Conservation (phyloP, 768 basidiomycete species). For the Steccherinum ochraceum region DNA sequence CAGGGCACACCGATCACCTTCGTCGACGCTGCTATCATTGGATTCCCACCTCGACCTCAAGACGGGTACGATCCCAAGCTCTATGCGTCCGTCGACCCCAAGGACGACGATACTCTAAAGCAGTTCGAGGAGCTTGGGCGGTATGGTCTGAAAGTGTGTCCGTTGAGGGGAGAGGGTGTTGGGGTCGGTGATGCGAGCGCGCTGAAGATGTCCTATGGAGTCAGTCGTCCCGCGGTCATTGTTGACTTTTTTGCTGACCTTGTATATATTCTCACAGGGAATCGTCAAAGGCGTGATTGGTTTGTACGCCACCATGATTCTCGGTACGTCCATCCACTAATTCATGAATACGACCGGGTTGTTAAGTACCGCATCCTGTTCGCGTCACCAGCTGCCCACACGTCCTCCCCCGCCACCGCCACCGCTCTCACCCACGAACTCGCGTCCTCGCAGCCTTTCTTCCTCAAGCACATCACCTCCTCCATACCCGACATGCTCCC, state of each 20-base stretch:
- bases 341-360: neutral
- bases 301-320: slow-evolving; percentile 47
- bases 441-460: slow-evolving; percentile 35
- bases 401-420: slow-evolving; percentile 56
- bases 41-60: slow-evolving; percentile 46
- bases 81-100: slow-evolving; percentile 41
- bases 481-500: slow-evolving; percentile 44
- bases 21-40: slow-evolving; percentile 55
- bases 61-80: slow-evolving; percentile 45
- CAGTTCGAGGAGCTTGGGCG: slow-evolving; percentile 33
- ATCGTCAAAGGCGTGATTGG: slow-evolving; percentile 51
- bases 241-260: neutral
- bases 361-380: slow-evolving; percentile 1
- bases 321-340: slow-evolving; percentile 28
- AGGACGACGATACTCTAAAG: slow-evolving; percentile 27
- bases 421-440: slow-evolving; percentile 47
- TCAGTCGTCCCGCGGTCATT: slow-evolving; percentile 21
- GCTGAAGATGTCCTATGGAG: slow-evolving; percentile 62
- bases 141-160: slow-evolving; percentile 40
- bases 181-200: slow-evolving; percentile 55
- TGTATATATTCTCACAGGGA: slow-evolving; percentile 29
- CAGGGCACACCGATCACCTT: slow-evolving; percentile 32
- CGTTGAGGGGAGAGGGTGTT: slow-evolving; percentile 39
- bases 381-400: slow-evolving; percentile 37
- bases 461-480: slow-evolving; percentile 34